A percentile compares a stretch with the other conserved stretches of the same genome.
phyloP scores from a whole-genome alignment of 2,329 filamentous ascomycete species.

The Biscogniauxia mediterranea region DNA sequence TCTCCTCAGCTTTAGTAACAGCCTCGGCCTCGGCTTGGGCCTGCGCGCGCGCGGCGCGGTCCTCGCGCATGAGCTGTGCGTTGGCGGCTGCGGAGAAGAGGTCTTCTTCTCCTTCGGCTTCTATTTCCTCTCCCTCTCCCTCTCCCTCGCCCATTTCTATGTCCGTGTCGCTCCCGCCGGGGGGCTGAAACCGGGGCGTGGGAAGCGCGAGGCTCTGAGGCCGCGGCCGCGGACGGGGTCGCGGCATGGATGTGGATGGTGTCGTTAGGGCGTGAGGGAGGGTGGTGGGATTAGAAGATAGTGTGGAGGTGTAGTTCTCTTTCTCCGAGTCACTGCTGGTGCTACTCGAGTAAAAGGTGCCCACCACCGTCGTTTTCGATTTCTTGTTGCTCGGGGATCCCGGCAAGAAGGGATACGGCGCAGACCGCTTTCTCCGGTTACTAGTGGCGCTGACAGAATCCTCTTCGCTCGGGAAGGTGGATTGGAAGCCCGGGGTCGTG shows the following conservation, averaged over 20 bases:
- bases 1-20: too few species aligned
- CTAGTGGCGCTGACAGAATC: neutral
- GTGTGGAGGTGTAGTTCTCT: conserved; percentile 1
- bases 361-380: neutral
- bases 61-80: too few species aligned
- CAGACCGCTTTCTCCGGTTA: neutral
- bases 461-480: neutral
- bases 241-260: neutral
- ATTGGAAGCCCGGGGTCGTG: neutral
- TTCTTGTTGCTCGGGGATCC: neutral
- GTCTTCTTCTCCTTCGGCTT: too few species aligned
- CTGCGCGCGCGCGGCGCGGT: too few species aligned
- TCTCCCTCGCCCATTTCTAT: too few species aligned
- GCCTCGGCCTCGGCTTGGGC: too few species aligned
- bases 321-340: conserved; percentile 4
- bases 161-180: too few species aligned
- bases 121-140: too few species aligned
- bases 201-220: too few species aligned
- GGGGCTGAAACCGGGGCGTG: too few species aligned
- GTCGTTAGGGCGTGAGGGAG: neutral
- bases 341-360: neutral
- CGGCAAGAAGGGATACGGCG: neutral
- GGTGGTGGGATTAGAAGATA: neutral
- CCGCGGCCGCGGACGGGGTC: too few species aligned
- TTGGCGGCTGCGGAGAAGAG: too few species aligned